These are phyloP conservation scores for Nicotiana rustica DNA, from an alignment of 305 asterid species.

Conservation along the genomic window DNA sequence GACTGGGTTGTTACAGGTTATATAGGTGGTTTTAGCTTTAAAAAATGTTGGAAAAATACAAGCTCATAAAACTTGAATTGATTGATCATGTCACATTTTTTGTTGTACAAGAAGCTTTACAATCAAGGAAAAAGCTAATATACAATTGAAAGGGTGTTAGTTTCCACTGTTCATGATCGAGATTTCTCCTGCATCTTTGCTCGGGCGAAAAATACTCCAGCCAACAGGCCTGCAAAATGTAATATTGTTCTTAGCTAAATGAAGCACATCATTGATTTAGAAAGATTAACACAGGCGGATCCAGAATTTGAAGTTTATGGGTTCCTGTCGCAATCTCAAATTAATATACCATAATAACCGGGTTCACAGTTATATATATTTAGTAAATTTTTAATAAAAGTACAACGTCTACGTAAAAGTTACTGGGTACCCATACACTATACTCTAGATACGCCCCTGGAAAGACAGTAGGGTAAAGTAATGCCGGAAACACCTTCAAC, in stretches of 20 bases:
- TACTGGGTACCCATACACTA: too few relatives aligned
- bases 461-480: not conserved
- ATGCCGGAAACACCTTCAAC: too few relatives aligned
- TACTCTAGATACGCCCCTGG: too few relatives aligned
- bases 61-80: not conserved
- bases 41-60: too few relatives aligned
- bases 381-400: too few relatives aligned
- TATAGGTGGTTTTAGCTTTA: too few relatives aligned
- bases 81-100: constrained; percentile 22
- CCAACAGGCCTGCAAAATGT: constrained; percentile 67
- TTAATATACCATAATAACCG: too few relatives aligned
- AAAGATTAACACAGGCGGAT: not conserved
- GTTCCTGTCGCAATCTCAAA: too few relatives aligned
- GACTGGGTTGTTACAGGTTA: too few relatives aligned
- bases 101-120: constrained; percentile 24
- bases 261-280: not conserved
- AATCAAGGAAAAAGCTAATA: not conserved
- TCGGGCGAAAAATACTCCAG: constrained; percentile 89
- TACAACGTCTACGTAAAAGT: too few relatives aligned
- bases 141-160: constrained; percentile 16
- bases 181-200: constrained; percentile 77
- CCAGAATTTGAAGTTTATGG: too few relatives aligned
- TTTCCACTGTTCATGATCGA: constrained; percentile 34
- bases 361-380: too few relatives aligned
- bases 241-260: not conserved